A percentile compares a stretch with the other conserved stretches of the same genome.
Evolutionary conservation across 768 basidiomycete genomes (phyloP).

Genomic region (Lactarius sp.): DNA sequence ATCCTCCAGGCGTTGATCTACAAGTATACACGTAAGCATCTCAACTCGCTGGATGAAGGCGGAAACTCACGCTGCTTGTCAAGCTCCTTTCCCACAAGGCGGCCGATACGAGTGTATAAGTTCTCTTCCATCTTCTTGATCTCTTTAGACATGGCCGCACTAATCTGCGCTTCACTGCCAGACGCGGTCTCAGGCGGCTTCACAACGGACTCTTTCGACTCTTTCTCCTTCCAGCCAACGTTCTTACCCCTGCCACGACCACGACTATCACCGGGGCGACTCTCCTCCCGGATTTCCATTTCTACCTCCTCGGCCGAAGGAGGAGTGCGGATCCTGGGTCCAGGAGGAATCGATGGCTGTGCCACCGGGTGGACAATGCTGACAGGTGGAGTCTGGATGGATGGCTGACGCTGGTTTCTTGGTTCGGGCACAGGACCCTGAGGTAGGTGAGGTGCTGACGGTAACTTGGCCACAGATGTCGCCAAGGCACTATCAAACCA

Average conservation of each 20-base stretch:
- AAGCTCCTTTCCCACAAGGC: constrained; percentile 79
- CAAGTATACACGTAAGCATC: constrained; percentile 7
- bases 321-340: constrained; percentile 52
- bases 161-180: constrained; percentile 47
- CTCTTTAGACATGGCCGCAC: constrained; percentile 62
- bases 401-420: constrained; percentile 26
- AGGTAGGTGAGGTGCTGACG: constrained; percentile 34
- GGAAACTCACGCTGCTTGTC: constrained; percentile 75
- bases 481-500: constrained; percentile 72
- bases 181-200: constrained; percentile 33
- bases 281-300: constrained; percentile 59
- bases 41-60: constrained; percentile 9
- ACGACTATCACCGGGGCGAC: constrained; percentile 45
- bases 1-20: constrained; percentile 84
- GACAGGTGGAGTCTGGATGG: constrained; percentile 21
- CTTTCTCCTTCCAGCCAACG: constrained; percentile 57
- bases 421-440: constrained; percentile 29
- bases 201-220: constrained; percentile 41
- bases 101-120: constrained; percentile 69
- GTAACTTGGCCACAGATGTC: constrained; percentile 57
- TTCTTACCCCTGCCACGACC: constrained; percentile 54
- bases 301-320: constrained; percentile 68
- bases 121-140: constrained; percentile 81
- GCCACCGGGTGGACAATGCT: constrained; percentile 22
- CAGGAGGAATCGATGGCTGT: constrained; percentile 28